Evolutionary conservation across 768 basidiomycete genomes (phyloP).

Genomic region (Pleurotus sapidus): DNA sequence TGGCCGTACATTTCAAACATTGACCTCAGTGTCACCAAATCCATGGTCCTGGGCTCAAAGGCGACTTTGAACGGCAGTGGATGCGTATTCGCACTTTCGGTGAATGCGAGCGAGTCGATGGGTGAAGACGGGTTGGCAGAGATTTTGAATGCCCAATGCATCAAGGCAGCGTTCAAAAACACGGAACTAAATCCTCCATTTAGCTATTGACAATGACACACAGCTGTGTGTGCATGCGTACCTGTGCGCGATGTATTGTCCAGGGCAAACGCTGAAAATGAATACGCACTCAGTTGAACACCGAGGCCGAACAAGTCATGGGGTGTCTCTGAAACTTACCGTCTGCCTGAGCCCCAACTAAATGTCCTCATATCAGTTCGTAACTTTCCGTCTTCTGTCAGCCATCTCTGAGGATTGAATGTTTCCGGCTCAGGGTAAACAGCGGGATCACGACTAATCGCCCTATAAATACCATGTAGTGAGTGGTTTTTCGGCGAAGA

Average conservation of each 20-base stretch:
- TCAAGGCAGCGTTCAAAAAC: constrained; percentile 61
- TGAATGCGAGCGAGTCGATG: constrained; percentile 61
- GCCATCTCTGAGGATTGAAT: constrained; percentile 61
- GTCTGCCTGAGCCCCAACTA: constrained; percentile 55
- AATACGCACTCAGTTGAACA: no score
- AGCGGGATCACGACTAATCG: constrained; percentile 53
- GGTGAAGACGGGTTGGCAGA: constrained; percentile 46
- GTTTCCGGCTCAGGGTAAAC: constrained; percentile 58
- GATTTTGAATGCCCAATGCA: constrained; percentile 66
- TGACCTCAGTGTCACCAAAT: constrained; percentile 31
- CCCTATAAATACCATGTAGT: constrained; percentile 21
- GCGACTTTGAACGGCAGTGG: constrained; percentile 58
- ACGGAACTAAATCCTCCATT: constrained; percentile 41
- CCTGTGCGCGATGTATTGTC: constrained; percentile 53
- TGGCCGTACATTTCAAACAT: constrained; percentile 38
- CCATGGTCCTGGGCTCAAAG: constrained; percentile 48
- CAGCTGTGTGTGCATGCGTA: constrained; percentile 23
- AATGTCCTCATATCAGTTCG: constrained; percentile 52
- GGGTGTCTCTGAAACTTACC: constrained; percentile 21
- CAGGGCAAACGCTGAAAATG: constrained; percentile 55
- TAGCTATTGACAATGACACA: neutral
- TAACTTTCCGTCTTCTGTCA: constrained; percentile 38
- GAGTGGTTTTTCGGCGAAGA: neutral
- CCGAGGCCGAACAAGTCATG: neutral
- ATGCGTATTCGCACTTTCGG: constrained; percentile 61